Evolutionary conservation across 495 filamentous ascomycete species (phyloP), one percentile per base, ranked within the genome.

Genomic region (Clavariopsis aquatica): DNA sequence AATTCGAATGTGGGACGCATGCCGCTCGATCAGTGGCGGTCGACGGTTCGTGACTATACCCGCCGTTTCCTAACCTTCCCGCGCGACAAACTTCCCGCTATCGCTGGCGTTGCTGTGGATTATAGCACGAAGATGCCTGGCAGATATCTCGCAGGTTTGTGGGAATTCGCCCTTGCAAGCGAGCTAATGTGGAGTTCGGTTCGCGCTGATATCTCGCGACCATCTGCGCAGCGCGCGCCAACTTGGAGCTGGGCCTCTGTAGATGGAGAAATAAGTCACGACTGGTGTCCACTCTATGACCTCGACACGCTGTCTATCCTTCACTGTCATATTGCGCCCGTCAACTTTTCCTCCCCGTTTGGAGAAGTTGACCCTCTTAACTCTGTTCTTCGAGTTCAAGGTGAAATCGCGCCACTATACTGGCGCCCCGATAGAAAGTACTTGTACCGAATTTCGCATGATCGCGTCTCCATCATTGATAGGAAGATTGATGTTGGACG

Each of bases 61-160:
- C 34, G 61, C 41, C 49, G 58, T 9, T 49, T 58, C 7, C 60
- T 77, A 1, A 72, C 66, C 0, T 68, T 57, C 58, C 20, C 52
- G 22, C 27, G 47, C 3, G 75, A 76, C 60, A 75, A 69, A 57
- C 56, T 77, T 22, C 61, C 69, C 10, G 75, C 72, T 31, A 55
- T 77, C 13, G 68, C 74, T 12, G 72, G 72, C 1, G 62, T 76
- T 34, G 72, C 73, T n/a, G 60, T 45, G 28, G 41, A 57, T 1
- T 62, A 70, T 36, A 59, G 65, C 7, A 34, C 53, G 13, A 9
- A n/a, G 38, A 62, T 62, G 24, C 43, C 51, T 12, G 47, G 57
- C 4, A n/a, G 57, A 24, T 75, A 77, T 59, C 20, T 74, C 12
- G 73, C 70, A 9, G 73, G 74, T 10, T 36, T 77, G 17, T 77